Percentiles rank a stretch among this genome's conserved stretches.
Conservation (phyloP, 495 filamentous ascomycete species). For the Aspergillus sparsus region DNA sequence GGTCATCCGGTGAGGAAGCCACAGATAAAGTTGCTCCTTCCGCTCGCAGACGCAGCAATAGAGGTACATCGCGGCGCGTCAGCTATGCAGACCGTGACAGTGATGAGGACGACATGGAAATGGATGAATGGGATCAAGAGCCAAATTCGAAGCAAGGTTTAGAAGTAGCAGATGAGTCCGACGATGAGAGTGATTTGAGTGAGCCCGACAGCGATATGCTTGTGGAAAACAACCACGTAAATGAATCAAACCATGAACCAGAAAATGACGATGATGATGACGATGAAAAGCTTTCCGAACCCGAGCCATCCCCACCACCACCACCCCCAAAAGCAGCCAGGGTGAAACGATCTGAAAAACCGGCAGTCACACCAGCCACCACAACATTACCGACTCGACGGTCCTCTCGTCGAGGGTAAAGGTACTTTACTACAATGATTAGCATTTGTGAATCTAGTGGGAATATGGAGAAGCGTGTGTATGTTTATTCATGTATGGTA, state of each 20-base stretch:
- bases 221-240: constrained; percentile 13
- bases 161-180: constrained; percentile 28
- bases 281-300: constrained; percentile 18
- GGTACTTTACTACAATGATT: not conserved
- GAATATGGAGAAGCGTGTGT: not conserved
- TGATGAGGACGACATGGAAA: constrained; percentile 59
- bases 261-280: constrained; percentile 29
- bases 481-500: not conserved
- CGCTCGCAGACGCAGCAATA: constrained; percentile 44
- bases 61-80: constrained; percentile 32
- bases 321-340: constrained; percentile 26
- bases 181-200: constrained; percentile 24
- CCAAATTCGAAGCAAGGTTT: constrained; percentile 31
- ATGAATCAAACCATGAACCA: constrained; percentile 18
- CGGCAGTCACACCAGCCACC: constrained; percentile 18
- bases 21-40: constrained; percentile 26
- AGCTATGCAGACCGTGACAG: constrained; percentile 60
- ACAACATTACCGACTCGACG: constrained; percentile 41
- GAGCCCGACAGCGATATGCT: constrained; percentile 21
- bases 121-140: constrained; percentile 44
- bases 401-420: constrained; percentile 41
- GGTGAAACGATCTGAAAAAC: constrained; percentile 16
- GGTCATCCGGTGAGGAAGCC: constrained; percentile 43
- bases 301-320: constrained; percentile 29
- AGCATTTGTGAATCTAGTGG: not conserved